phyloP scores from a whole-genome alignment of 23 red algal species.

The Gracilaria domingensis region DNA sequence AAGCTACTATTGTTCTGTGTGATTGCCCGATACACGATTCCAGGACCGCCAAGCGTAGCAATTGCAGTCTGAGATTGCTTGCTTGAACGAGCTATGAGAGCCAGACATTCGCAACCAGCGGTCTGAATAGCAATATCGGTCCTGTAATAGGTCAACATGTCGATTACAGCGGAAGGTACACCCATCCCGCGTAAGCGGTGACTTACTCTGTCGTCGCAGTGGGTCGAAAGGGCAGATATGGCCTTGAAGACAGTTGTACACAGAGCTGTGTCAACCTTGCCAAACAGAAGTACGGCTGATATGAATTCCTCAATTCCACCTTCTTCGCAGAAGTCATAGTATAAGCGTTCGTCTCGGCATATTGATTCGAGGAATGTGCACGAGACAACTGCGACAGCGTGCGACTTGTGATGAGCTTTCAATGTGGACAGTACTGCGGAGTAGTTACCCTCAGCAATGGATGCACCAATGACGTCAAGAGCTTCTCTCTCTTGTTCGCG shows the following conservation, averaged over 20 bases:
- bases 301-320: constrained; percentile 61
- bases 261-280: constrained; percentile 25
- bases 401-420: constrained; percentile 1
- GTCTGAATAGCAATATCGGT: constrained; percentile 37
- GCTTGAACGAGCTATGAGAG: constrained; percentile 35
- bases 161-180: constrained; percentile 50
- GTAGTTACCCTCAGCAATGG: constrained; percentile 10
- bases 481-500: not conserved
- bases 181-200: constrained; percentile 49
- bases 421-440: constrained; percentile 21
- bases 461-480: constrained; percentile 10
- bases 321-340: constrained; percentile 71
- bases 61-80: constrained; percentile 61
- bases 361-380: constrained; percentile 14
- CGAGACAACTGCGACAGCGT: constrained; percentile 7
- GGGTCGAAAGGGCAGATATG: constrained; percentile 39
- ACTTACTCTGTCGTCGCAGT: constrained; percentile 59
- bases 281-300: constrained; percentile 34
- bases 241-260: constrained; percentile 20
- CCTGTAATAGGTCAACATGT: constrained; percentile 35
- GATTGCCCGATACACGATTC: constrained; percentile 45
- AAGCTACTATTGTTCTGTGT: constrained; percentile 63
- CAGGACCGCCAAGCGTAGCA: constrained; percentile 60
- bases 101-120: constrained; percentile 53
- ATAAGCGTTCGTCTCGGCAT: constrained; percentile 24